Evolutionary conservation across 352 stramenopile genomes (phyloP), one percentile per base, ranked within the genome.

Genomic region (Pilasporangium apinafurcum): DNA sequence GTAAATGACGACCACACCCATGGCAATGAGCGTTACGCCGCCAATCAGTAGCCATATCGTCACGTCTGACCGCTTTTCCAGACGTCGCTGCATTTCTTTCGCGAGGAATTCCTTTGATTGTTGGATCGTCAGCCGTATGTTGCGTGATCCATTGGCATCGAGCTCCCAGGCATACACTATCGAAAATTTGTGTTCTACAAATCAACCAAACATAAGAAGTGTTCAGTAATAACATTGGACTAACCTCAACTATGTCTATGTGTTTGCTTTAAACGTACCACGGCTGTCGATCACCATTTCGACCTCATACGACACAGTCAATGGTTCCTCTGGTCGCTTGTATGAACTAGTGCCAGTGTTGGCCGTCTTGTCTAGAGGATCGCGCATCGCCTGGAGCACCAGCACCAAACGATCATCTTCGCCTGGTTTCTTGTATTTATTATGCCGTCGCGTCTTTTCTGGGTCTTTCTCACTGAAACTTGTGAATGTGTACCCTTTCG

Each of bases 151-250:
- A 37, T 63, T 51, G 3, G 49, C 44, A 8, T 55, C 63, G 36
- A 87, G 44, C 31, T 83, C 62, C 75, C 75, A 87, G 6, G 72
- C 72, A n/a, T 61, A 60, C 35, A 87, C 47, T 24, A 87, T 50
- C 27, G 59, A 81, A 13, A 81, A 65, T 4, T 66, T 56, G 8
- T 75, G 71, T 87, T 12, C 14, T 26, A 14, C 18, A 5, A 31
- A 20, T 37, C n/a, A 26, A 28, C 14, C 16, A 26, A 10, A 33
- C 51, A 16, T 12, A 35, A 40, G 17, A 35, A 44, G 17, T 34
- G 14, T 9, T 34, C n/a, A 37, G 9, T 47, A 5, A 32, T 17
- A 44, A 47, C 22, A 50, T 33, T 16, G 41, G 18, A 36, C 24
- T 25, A 7, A 29, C 22, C 43, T 26, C 14, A 30, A n/a, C 31